A percentile compares a stretch with the other conserved stretches of the same genome.
phyloP scores from a whole-genome alignment of 169 alveolate species.

The Blepharisma undulans region DNA sequence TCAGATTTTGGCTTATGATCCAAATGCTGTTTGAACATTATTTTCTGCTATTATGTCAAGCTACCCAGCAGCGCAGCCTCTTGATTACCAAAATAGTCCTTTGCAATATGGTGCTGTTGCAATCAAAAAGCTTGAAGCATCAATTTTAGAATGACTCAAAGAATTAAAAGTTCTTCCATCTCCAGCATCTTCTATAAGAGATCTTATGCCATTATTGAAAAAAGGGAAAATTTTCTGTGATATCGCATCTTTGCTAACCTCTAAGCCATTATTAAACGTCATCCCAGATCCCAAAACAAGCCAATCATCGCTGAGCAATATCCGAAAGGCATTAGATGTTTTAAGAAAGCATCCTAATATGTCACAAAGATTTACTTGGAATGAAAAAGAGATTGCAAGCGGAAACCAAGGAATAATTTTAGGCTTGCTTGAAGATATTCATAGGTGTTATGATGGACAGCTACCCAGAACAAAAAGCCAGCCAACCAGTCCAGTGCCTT shows the following conservation, averaged over 20 bases:
- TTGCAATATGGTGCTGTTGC: constrained; percentile 34
- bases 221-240: background rate
- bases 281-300: constrained; percentile 28
- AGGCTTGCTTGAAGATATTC: constrained; percentile 64
- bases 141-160: background rate
- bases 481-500: background rate
- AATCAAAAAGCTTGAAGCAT: background rate
- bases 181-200: background rate
- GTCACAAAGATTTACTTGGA: constrained; percentile 57
- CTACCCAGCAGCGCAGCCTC: background rate
- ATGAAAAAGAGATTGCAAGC: constrained; percentile 52
- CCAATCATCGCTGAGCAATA: background rate
- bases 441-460: constrained; percentile 61
- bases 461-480: constrained; percentile 41
- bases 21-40: background rate
- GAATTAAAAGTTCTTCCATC: background rate
- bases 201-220: background rate
- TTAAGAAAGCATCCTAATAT: constrained; percentile 8
- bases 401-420: constrained; percentile 46
- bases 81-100: constrained; percentile 15
- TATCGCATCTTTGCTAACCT: background rate
- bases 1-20: background rate
- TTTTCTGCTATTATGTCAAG: background rate
- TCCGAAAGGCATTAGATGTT: constrained; percentile 28
- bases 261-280: background rate